A percentile compares a stretch with the other conserved stretches of the same genome.
These are phyloP conservation scores for Sphaerulina musiva DNA, from an alignment of 2,329 filamentous ascomycete species.

Conservation along the genomic window DNA sequence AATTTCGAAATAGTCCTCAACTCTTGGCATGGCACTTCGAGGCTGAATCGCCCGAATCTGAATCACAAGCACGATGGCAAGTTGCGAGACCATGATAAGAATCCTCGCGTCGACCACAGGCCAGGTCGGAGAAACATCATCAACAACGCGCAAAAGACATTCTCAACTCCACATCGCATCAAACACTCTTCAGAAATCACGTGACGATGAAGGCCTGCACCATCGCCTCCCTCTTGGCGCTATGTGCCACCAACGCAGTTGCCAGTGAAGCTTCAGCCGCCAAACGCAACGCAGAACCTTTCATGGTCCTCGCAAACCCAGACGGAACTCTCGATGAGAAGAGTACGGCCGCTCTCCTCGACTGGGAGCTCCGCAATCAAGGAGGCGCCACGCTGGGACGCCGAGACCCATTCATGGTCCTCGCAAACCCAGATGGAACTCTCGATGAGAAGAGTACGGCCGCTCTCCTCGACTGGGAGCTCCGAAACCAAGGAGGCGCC, in stretches of 20 bases:
- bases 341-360: not conserved
- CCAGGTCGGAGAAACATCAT: too few relatives aligned
- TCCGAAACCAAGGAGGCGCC: not conserved
- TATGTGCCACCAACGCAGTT: not conserved
- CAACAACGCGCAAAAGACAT: too few relatives aligned
- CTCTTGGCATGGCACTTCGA: too few relatives aligned
- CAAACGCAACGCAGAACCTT: not conserved
- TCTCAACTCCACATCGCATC: not conserved
- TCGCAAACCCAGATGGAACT: not conserved
- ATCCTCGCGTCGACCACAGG: too few relatives aligned
- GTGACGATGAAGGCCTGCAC: not conserved
- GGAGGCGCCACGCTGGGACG: not conserved
- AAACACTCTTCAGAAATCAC: not conserved
- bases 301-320: not conserved
- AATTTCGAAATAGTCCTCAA: too few relatives aligned
- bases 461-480: not conserved
- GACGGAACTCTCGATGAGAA: not conserved
- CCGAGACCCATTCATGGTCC: not conserved
- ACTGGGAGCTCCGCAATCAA: not conserved
- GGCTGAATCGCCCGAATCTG: too few relatives aligned
- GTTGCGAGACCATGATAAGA: too few relatives aligned
- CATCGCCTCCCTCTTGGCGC: not conserved
- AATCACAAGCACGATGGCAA: too few relatives aligned
- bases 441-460: not conserved
- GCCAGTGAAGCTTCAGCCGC: not conserved